Percentiles rank a stretch among this genome's conserved stretches.
Evolutionary conservation across 495 filamentous ascomycete species (phyloP).

Genomic region (Penicillium maclennaniae): DNA sequence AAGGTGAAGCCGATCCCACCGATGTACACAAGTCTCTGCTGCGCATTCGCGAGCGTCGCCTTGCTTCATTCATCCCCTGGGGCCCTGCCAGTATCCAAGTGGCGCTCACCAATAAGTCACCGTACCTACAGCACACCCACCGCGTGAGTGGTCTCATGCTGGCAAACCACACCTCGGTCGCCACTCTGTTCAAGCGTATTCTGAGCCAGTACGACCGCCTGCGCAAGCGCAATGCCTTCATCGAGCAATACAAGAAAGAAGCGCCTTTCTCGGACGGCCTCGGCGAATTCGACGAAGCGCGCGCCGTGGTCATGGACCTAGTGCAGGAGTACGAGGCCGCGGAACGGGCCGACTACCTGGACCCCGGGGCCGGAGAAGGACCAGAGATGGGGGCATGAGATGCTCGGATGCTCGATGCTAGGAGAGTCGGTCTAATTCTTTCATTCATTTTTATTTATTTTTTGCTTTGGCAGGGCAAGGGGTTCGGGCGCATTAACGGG

Average conservation of each 20-base stretch:
- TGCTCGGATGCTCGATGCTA: neutral
- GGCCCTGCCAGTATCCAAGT: slow-evolving; percentile 98
- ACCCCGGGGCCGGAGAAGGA: slow-evolving; percentile 57
- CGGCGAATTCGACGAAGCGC: slow-evolving; percentile 93
- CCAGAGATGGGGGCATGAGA: slow-evolving; percentile 35
- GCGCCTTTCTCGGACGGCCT: slow-evolving; percentile 84
- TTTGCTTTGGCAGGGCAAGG: slow-evolving; percentile 19
- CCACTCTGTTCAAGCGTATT: slow-evolving; percentile 93
- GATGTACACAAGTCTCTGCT: slow-evolving; percentile 97
- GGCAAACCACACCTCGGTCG: slow-evolving; percentile 96
- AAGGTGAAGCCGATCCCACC: slow-evolving; percentile 94
- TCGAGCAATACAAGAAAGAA: slow-evolving; percentile 93
- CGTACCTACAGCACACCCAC: slow-evolving; percentile 81
- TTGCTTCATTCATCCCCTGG: slow-evolving; percentile 98
- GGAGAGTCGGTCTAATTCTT: slow-evolving; percentile 4
- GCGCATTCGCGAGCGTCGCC: slow-evolving; percentile 87
- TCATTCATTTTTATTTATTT: slow-evolving; percentile 9
- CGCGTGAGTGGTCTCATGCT: slow-evolving; percentile 96
- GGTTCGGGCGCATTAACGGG: slow-evolving; percentile 23
- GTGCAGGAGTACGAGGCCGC: slow-evolving; percentile 95
- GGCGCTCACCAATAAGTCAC: slow-evolving; percentile 91
- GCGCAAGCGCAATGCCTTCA: slow-evolving; percentile 92
- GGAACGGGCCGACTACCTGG: slow-evolving; percentile 82
- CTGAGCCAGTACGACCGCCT: slow-evolving; percentile 85
- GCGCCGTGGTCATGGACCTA: slow-evolving; percentile 80